Conservation (phyloP, 371 early-diverging fungal genomes). For the Syncephalastrum sp. region DNA sequence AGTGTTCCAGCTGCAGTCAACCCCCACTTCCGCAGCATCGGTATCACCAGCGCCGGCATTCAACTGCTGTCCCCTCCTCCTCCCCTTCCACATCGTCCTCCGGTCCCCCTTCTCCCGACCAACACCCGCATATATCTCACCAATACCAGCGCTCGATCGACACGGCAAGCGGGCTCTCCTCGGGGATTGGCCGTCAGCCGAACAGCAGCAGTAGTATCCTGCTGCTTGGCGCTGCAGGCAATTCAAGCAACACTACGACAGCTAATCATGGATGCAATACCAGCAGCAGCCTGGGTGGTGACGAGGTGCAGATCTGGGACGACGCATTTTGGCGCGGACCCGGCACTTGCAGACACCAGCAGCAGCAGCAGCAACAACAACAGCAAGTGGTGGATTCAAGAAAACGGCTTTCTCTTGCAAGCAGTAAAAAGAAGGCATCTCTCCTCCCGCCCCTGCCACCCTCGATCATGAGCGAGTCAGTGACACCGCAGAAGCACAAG, state of each 20-base stretch:
- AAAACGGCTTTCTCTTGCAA: too few species aligned
- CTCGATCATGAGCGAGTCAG: constrained; percentile 2
- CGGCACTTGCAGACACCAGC: neutral
- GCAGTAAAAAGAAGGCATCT: too few species aligned
- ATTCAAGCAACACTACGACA: too few species aligned
- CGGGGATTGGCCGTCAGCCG: too few species aligned
- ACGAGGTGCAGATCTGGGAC: constrained; percentile 16
- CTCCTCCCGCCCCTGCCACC: too few species aligned
- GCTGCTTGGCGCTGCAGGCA: too few species aligned
- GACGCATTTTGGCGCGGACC: constrained; percentile 18
- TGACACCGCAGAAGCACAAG: neutral
- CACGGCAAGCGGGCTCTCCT: too few species aligned
- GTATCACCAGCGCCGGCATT: constrained; percentile 3
- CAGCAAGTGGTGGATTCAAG: neutral
- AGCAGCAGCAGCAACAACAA: neutral
- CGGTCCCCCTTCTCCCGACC: neutral
- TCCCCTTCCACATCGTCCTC: neutral
- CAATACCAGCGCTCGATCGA: too few species aligned
- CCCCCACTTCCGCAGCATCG: constrained; percentile 1
- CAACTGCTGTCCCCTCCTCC: neutral
- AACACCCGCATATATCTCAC: neutral
- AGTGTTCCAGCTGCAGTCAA: neutral
- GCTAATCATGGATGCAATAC: too few species aligned
- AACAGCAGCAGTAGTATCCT: too few species aligned
- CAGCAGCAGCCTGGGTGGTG: neutral